Conservation (phyloP, 441 rosid genomes). For the Rhodomyrtus psidioides region DNA sequence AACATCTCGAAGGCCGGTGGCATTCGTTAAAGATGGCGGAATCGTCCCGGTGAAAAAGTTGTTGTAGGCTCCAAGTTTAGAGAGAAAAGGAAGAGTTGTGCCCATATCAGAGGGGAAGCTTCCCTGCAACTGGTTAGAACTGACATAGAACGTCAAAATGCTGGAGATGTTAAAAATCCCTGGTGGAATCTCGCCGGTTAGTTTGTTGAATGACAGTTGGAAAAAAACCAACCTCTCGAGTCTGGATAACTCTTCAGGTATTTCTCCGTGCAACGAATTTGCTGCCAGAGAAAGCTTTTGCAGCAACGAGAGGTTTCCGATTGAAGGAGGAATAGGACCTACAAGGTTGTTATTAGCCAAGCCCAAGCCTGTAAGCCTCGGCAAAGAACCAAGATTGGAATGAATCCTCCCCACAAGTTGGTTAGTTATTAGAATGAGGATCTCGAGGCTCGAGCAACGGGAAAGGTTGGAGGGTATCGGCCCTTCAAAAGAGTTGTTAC, state of each 20-base stretch:
- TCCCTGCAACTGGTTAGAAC: background rate
- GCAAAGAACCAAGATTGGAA: too few relatives aligned
- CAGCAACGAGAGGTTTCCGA: too few relatives aligned
- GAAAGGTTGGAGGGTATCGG: too few relatives aligned
- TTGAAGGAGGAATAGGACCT: too few relatives aligned
- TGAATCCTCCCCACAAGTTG: too few relatives aligned
- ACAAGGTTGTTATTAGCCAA: too few relatives aligned
- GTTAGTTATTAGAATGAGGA: too few relatives aligned
- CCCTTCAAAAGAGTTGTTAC: too few relatives aligned
- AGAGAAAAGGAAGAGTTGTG: background rate
- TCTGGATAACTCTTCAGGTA: background rate
- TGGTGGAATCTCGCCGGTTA: background rate
- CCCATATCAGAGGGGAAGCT: background rate
- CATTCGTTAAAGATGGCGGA: background rate
- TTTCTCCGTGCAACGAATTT: background rate
- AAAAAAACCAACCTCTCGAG: background rate
- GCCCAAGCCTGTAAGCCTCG: too few relatives aligned
- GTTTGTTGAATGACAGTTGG: background rate
- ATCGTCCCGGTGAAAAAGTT: background rate
- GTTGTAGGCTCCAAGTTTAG: accelerated
- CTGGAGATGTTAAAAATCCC: background rate
- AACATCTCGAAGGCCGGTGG: background rate
- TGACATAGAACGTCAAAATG: accelerated
- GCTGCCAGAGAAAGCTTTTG: too few relatives aligned
- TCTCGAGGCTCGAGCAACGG: too few relatives aligned